Conservation (phyloP, 768 basidiomycete genomes). For the Lactarius deliciosus region DNA sequence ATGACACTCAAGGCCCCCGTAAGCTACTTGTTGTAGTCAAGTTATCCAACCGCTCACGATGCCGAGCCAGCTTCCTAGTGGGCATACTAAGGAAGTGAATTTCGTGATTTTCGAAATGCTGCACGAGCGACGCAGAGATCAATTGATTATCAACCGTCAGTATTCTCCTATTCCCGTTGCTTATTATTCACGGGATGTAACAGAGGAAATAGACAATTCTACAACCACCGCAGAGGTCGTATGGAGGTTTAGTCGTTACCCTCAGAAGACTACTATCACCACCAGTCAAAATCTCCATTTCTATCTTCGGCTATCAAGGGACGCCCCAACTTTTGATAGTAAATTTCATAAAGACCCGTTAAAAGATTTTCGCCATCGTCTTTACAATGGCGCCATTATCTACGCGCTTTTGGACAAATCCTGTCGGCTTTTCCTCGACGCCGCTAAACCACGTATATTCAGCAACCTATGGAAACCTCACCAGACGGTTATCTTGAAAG, state of each 20-base stretch:
- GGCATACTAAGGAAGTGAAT: not conserved
- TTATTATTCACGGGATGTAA: not conserved
- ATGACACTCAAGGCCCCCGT: not conserved
- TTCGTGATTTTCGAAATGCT: not conserved
- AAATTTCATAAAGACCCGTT: not conserved
- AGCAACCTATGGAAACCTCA: slow-evolving; percentile 16
- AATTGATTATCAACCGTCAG: not conserved
- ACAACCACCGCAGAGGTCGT: not conserved
- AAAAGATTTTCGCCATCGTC: not conserved
- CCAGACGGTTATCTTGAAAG: slow-evolving; percentile 14
- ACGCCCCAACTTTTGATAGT: not conserved
- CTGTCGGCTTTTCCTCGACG: not conserved
- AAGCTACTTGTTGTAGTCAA: not conserved
- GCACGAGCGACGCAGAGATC: not conserved
- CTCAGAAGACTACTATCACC: not conserved
- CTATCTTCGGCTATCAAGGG: not conserved
- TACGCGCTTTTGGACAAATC: not conserved
- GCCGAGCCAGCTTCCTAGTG: not conserved
- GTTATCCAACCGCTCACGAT: not conserved
- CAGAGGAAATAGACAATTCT: not conserved
- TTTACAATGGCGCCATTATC: not conserved
- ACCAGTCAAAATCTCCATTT: not conserved
- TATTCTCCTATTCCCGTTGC: not conserved
- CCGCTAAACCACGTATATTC: not conserved
- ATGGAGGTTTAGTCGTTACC: slow-evolving; percentile 7